Base-by-base conservation (phyloP, 345 rosid genomes). In the Turritis glabra region DNA sequence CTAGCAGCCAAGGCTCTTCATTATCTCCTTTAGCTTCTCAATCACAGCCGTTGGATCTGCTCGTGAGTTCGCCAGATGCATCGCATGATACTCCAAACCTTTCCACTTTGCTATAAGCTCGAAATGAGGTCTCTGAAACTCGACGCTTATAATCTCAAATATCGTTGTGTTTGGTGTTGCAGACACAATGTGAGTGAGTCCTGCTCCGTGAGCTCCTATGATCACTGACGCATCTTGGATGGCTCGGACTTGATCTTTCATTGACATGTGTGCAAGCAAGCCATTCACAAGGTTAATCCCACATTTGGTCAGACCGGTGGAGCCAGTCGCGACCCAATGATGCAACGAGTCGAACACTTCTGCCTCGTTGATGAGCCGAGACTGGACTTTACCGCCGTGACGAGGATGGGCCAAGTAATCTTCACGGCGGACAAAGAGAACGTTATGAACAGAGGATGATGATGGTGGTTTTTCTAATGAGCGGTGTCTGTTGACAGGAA, bases 141-240 rank as follows among this genome's bases (percentile, higher is more conserved):
- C 69, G 10, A 75, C 66, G 75, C 96, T 88, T 6, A 92, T 67
- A 22, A 95, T 85, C 85, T 92, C 98, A 11, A 95, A 84, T 69
- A 95, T 83, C 48, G 93, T 90, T 12, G 98, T 90, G 80, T 88
- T 84, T 29, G 97, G 90, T 17, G 85, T 81, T 3, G 98, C 97
- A 3, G 97, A 89, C 17, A 95, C 90, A 5, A 89, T 88, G 77
- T 95, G 98, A 17, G 99, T 92, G 21, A 92, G 86, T 25, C 99
- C 99, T 3, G 99, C 97, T 30, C 99, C 99, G 51, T 95, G 99
- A 72, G 99, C 99, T 62, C 97, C 89, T 47, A 95, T 82, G 58
- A 95, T 89, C 75, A 95, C 93, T 0, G 97, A 95, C 10, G 99
- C 99, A 38, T 90, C 98, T 81, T 92, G 97, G 72, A 92, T 86